A percentile compares a stretch with the other conserved stretches of the same genome.
These are phyloP conservation scores for Naganishia albida DNA, from an alignment of 1,284 basidiomycete species.

Conservation along the genomic window DNA sequence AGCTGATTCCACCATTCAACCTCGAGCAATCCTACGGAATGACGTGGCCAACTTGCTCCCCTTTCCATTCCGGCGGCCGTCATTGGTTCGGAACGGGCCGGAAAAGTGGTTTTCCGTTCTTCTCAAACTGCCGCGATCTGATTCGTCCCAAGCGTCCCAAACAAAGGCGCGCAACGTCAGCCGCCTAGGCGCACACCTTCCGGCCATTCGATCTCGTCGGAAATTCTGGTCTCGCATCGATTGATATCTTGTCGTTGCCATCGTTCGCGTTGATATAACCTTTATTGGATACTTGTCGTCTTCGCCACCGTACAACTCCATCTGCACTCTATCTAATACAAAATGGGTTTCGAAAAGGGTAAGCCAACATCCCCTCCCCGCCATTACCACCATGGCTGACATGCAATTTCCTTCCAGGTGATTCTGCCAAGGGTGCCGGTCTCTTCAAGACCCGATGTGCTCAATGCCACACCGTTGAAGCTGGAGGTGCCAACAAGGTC, in stretches of 20 bases:
- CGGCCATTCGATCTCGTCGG: neutral
- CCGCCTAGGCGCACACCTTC: neutral
- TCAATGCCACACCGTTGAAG: slow-evolving; percentile 90
- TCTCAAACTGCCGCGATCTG: slow-evolving; percentile 19
- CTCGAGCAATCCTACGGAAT: neutral
- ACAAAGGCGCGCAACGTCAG: slow-evolving; percentile 13
- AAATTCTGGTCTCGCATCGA: slow-evolving; percentile 5
- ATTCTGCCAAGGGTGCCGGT: slow-evolving; percentile 80
- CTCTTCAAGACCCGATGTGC: slow-evolving; percentile 97
- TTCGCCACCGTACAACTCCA: slow-evolving; percentile 1
- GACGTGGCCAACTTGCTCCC: neutral
- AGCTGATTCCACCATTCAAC: too few species aligned
- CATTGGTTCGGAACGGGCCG: neutral
- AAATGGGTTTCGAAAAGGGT: slow-evolving; percentile 32
- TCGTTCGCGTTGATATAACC: slow-evolving; percentile 9
- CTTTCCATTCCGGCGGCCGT: slow-evolving; percentile 5
- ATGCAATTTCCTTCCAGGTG: slow-evolving; percentile 62
- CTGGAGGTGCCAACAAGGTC: slow-evolving; percentile 70
- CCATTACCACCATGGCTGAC: neutral
- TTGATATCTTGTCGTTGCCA: neutral
- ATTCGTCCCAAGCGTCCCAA: slow-evolving; percentile 26
- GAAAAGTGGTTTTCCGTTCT: too few species aligned
- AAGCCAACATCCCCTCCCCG: neutral
- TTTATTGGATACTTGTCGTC: neutral
- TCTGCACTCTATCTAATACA: slow-evolving; percentile 9